Percentiles rank a stretch among this genome's conserved stretches.
Evolutionary conservation across 768 basidiomycete species (phyloP).

Genomic region (Boletellus emodensis): DNA sequence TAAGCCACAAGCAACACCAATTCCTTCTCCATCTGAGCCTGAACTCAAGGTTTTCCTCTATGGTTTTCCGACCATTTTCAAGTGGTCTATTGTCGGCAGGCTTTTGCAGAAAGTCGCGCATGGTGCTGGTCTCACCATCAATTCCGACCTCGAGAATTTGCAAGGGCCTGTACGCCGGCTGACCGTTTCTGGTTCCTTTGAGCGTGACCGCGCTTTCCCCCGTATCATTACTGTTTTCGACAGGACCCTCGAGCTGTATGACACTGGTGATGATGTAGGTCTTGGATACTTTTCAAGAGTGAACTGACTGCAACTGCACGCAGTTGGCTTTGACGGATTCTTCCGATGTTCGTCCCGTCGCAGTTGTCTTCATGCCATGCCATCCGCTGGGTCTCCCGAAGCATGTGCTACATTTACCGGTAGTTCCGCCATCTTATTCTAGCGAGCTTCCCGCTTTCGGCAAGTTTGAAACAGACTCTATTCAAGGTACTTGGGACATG

Average conservation of each 20-base stretch:
- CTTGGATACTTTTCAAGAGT: slow-evolving; percentile 10
- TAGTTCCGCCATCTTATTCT: slow-evolving; percentile 30
- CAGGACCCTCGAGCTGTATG: slow-evolving; percentile 24
- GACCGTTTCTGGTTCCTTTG: slow-evolving; percentile 24
- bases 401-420: slow-evolving; percentile 56
- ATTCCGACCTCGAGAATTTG: slow-evolving; percentile 18
- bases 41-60: slow-evolving; percentile 67
- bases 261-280: slow-evolving; percentile 28
- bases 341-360: slow-evolving; percentile 53
- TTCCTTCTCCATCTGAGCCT: slow-evolving; percentile 27
- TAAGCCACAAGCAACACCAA: slow-evolving; percentile 26
- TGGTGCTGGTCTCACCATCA: slow-evolving; percentile 32
- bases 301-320: slow-evolving; percentile 28
- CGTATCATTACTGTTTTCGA: slow-evolving; percentile 38
- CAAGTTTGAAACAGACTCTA: slow-evolving; percentile 19
- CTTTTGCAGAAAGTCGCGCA: slow-evolving; percentile 53
- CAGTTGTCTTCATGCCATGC: slow-evolving; percentile 63
- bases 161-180: slow-evolving; percentile 24
- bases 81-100: slow-evolving; percentile 58
- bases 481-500: slow-evolving; percentile 42
- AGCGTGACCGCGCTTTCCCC: slow-evolving; percentile 26
- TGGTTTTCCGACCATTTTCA: slow-evolving; percentile 53
- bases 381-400: slow-evolving; percentile 33
- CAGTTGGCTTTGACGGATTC: slow-evolving; percentile 40
- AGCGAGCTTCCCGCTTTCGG: slow-evolving; percentile 25